Evolutionary conservation across 768 basidiomycete species (phyloP), one percentile per base, ranked within the genome.

Genomic region (Saitozyma sp.): DNA sequence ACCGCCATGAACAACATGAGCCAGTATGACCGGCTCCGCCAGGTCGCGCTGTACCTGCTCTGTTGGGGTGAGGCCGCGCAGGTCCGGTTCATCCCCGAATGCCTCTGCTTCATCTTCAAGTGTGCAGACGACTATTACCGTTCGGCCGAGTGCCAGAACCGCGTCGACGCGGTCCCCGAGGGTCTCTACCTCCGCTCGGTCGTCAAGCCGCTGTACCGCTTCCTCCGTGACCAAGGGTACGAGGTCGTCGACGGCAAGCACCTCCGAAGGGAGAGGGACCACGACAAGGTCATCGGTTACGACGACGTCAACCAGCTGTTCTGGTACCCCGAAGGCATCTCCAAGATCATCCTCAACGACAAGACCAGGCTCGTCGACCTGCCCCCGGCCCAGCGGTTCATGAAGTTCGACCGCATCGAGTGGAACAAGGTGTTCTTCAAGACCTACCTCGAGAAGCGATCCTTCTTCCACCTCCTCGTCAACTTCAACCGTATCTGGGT

Each of bases 401-500:
- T 95, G 89, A 91, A 89, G 78, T 95, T 99, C 66, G 92, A 95
- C 79, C 87, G 91, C 54, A 88, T 99, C 70, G 95, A 98, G 66
- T 99, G 96, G 96, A 89, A 89, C 73, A 84, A 88, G 37, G 94
- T 88, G 4, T 98, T 98, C 81, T 96, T 93, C 90, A 98, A 99
- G 83, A 98, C 95, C 0, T 99, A 98, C 81, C 92, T 89, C 67
- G 96, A 99, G 80, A 92, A 93, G 75, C 92, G 96, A 39, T 94
- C 94, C 0, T 92, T 95, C 79, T 90, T 92, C 46, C 96, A 99
- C 79, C 84, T 98, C 1, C 85, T 98, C 62, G 94, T 99, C 85
- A 97, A 99, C 84, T 99, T 99, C 84, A 98, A 98, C 82, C 91
- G 95, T 52, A 91, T 99, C 70, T 99, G 96, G 94, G 92, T 98